A percentile compares a stretch with the other conserved stretches of the same genome.
Evolutionary conservation across 176 grass and related monocot species (phyloP).

Genomic region (Urochloa ruziziensis): DNA sequence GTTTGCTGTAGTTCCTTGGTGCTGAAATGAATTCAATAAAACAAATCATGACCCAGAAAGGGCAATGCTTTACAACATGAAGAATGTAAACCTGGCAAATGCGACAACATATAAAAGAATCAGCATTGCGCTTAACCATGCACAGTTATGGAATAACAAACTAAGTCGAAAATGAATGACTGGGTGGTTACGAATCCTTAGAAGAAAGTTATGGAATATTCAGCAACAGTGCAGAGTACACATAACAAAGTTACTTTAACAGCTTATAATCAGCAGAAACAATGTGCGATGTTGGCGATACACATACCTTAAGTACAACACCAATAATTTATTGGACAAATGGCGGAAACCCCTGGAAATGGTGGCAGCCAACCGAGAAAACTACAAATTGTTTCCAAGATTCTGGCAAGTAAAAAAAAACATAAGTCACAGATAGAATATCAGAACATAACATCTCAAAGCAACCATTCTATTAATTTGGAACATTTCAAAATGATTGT

Average conservation of each 20-base stretch:
- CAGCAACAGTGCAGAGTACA: not conserved
- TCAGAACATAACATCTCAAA: not conserved
- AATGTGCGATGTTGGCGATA: not conserved
- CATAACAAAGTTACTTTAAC: not conserved
- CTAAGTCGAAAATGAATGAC: not conserved
- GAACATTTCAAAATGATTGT: not conserved
- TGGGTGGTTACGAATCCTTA: not conserved
- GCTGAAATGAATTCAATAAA: conserved; percentile 18
- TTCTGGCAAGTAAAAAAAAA: not conserved
- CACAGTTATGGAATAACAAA: not conserved
- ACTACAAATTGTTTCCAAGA: not conserved
- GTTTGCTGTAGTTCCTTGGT: conserved; percentile 17
- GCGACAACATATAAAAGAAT: conserved; percentile 1
- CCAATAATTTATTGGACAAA: not conserved
- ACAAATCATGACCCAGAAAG: conserved; percentile 7
- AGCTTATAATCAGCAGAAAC: not conserved
- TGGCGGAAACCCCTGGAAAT: conserved; percentile 9
- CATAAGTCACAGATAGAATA: not conserved
- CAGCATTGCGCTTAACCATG: not conserved
- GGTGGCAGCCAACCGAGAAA: not conserved
- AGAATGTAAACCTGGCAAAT: conserved; percentile 23
- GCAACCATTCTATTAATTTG: not conserved
- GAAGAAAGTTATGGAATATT: not conserved
- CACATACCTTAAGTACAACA: conserved; percentile 25
- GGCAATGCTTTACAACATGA: conserved; percentile 22